Evolutionary conservation across 306 rosid species (phyloP).

Genomic region (Boehmeria nivea): DNA sequence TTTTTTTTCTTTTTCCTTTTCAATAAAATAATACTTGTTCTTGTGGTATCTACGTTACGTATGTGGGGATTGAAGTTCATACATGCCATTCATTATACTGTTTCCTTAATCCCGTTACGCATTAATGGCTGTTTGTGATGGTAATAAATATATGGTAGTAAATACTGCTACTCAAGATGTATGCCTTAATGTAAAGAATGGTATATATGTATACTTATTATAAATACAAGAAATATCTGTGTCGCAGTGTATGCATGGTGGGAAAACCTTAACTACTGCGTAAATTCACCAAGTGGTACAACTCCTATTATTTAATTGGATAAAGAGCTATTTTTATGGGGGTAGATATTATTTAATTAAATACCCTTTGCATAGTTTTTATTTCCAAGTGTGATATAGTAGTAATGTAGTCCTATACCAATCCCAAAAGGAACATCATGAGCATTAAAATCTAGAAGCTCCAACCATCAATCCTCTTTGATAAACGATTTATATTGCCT

Average conservation of each 20-base stretch:
- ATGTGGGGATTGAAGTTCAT: background rate
- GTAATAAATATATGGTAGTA: conserved; percentile 4
- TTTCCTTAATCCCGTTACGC: background rate
- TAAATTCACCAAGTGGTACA: background rate
- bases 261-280: background rate
- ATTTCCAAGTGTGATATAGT: too few relatives aligned
- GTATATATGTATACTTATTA: too few relatives aligned
- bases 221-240: too few relatives aligned
- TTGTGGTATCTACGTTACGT: too few relatives aligned
- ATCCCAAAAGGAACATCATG: background rate
- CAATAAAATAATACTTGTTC: too few relatives aligned
- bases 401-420: conserved; percentile 7
- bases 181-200: background rate
- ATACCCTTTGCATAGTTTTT: background rate
- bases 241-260: background rate
- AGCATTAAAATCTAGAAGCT: conserved; percentile 7
- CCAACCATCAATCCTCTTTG: background rate
- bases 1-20: too few relatives aligned
- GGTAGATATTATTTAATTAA: background rate
- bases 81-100: background rate
- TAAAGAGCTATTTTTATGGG: background rate
- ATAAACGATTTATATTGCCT: background rate
- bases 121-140: conserved; percentile 8
- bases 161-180: background rate
- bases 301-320: background rate